Evolutionary conservation across 2,329 filamentous ascomycete species (phyloP).

Genomic region (Intubia oerlemansii): DNA sequence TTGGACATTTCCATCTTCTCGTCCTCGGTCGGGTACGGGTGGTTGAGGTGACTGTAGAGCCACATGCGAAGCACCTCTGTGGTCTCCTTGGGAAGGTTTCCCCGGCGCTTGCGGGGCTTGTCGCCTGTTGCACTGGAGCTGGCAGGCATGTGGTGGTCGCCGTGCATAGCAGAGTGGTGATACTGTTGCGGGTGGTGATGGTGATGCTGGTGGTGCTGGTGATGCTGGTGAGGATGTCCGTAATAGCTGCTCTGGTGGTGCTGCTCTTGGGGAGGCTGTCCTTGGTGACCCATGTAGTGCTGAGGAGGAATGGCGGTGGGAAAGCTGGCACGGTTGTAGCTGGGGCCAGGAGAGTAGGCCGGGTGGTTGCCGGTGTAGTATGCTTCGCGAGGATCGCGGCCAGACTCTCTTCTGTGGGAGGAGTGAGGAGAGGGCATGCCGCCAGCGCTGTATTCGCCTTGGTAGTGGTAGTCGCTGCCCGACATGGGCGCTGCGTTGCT

Average conservation of each 20-base stretch:
- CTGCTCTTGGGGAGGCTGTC: not conserved
- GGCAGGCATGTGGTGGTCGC: not conserved
- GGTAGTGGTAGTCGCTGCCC: too few species aligned
- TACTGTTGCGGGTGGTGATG: not conserved
- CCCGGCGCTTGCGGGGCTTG: constrained; percentile 43
- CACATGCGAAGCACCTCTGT: constrained; percentile 64
- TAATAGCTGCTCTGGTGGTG: not conserved
- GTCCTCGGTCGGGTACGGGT: constrained; percentile 74
- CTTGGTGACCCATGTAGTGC: not conserved
- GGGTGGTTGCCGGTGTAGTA: too few species aligned
- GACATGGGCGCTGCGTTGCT: too few species aligned
- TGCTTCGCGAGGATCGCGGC: too few species aligned
- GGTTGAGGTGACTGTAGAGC: constrained; percentile 57
- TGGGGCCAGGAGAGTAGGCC: too few species aligned
- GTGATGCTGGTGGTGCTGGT: constrained; percentile 1
- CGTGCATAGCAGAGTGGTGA: too few species aligned
- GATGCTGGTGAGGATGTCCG: too few species aligned
- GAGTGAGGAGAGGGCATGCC: too few species aligned
- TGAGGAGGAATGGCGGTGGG: too few species aligned
- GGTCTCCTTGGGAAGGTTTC: constrained; percentile 78
- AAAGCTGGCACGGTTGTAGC: too few species aligned
- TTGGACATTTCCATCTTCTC: constrained; percentile 68
- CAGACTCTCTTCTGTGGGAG: too few species aligned
- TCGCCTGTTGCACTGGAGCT: constrained; percentile 13
- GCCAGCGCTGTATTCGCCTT: too few species aligned